Evolutionary conservation across 2,329 filamentous ascomycete genomes (phyloP).

Genomic region (Calycina herbarum): DNA sequence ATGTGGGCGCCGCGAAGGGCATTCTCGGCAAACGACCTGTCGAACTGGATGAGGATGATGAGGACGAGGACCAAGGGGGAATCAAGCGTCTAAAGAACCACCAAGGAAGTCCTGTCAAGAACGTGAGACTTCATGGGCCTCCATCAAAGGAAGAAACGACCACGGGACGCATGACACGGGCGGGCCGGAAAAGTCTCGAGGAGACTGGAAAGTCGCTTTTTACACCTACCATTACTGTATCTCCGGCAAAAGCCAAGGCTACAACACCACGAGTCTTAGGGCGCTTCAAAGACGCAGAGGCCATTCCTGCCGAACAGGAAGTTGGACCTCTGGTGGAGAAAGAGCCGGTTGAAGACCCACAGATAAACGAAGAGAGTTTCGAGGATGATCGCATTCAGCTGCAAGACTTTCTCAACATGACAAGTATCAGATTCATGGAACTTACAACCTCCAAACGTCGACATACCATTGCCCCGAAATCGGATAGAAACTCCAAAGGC

Average conservation of each 20-base stretch:
- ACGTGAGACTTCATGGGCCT: slow-evolving; percentile 67
- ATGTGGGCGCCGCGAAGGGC: slow-evolving; percentile 72
- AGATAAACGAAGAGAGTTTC: slow-evolving; percentile 39
- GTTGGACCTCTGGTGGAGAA: slow-evolving; percentile 45
- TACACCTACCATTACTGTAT: slow-evolving; percentile 46
- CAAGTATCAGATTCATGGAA: slow-evolving; percentile 97
- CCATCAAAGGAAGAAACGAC: slow-evolving; percentile 66
- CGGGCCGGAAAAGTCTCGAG: slow-evolving; percentile 49
- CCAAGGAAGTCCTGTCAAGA: slow-evolving; percentile 76
- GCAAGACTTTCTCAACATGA: slow-evolving; percentile 92
- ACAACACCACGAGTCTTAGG: slow-evolving; percentile 58
- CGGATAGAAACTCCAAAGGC: slow-evolving; percentile 39
- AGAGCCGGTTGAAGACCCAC: slow-evolving; percentile 48
- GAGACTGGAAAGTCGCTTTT: slow-evolving; percentile 38
- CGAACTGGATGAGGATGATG: slow-evolving; percentile 66
- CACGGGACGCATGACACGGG: slow-evolving; percentile 57
- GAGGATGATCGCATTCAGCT: slow-evolving; percentile 69
- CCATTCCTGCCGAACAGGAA: slow-evolving; percentile 40
- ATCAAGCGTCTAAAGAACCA: slow-evolving; percentile 71
- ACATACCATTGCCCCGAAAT: slow-evolving; percentile 70
- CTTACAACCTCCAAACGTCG: slow-evolving; percentile 93
- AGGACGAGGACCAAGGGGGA: slow-evolving; percentile 59
- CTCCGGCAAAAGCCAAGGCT: slow-evolving; percentile 48
- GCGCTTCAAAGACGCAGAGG: slow-evolving; percentile 55
- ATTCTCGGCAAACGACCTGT: slow-evolving; percentile 72